Evolutionary conservation across 2,329 filamentous ascomycete genomes (phyloP).

Genomic region (Immersiporthe knoxdaviesiana): DNA sequence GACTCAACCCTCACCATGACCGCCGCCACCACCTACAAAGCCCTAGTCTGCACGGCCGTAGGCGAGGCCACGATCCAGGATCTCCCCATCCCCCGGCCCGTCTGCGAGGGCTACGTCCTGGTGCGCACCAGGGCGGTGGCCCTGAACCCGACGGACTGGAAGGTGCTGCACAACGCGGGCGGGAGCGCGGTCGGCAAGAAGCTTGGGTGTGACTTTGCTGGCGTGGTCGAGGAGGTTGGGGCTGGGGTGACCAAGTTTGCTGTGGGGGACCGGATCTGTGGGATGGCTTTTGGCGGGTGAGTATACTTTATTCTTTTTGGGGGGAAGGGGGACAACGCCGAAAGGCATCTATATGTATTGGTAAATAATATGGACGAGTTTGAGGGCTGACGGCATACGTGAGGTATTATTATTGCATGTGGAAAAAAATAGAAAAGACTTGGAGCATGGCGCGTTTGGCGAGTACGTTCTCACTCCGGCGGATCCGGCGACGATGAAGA

Average conservation of each 20-base stretch:
- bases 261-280: conserved; percentile 50
- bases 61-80: conserved; percentile 18
- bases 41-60: conserved; percentile 9
- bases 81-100: conserved; percentile 7
- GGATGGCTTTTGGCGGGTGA: conserved; percentile 18
- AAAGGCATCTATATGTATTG: no score
- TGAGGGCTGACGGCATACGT: no score
- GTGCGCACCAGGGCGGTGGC: conserved; percentile 24
- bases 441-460: conserved; percentile 49
- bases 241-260: conserved; percentile 47
- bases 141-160: conserved; percentile 27
- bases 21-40: conserved; percentile 16
- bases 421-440: conserved; percentile 40
- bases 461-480: conserved; percentile 45
- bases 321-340: background rate
- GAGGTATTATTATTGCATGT: conserved; percentile 11
- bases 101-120: conserved; percentile 24
- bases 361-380: no score
- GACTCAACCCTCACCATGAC: background rate
- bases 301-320: conserved; percentile 8
- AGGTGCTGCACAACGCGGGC: background rate
- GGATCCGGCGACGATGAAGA: conserved; percentile 44
- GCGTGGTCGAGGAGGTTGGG: conserved; percentile 51
- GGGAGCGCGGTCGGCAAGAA: background rate
- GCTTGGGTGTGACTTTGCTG: conserved; percentile 48